Base-by-base conservation (phyloP, 768 basidiomycete genomes). In the Gautieria morchelliformis region DNA sequence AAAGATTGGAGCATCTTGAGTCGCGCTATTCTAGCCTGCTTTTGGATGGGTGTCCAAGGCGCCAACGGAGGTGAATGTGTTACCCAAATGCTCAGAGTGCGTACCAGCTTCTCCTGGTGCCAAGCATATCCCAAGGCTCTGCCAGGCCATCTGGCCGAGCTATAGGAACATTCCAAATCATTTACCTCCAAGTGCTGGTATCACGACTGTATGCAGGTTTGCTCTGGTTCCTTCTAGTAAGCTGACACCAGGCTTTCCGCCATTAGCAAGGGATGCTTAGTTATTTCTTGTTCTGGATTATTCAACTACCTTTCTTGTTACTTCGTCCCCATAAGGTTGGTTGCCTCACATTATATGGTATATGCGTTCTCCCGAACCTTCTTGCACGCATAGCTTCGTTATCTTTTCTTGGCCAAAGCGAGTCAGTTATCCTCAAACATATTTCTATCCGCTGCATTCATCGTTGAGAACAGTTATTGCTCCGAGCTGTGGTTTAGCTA, bases 31-130 rank as follows among this genome's bases (percentile, higher is more conserved):
- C 78, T 93, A 24, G 76, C 86, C 37, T 80, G 90, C 77, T 87
- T 91, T 68, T 93, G 90, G 87, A 87, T 87, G 58, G 82, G 82
- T 5, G 78, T 87, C 17, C 85, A 85, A 75, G 62, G 56, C 60
- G 65, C 61, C 59, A 77, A 73, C 10, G 82, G 85, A 6, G 84
- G 83, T n/a, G 83, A 89, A 68, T 85, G 82, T 59, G 75, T 89
- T 22, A 85, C 87, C 63, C 87, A 88, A 67, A 60, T 60, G 59
- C 33, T 60, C 32, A 49, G 49, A 22, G 42, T 44, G 42, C 8
- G 42, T 19, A 17, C 17, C 20, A 5, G 11, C 9, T 44, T n/a
- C 9, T 44, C 20, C 20, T 12, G 5, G 42, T n/a, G 9, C 3
- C 3, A 22, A 10, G 3, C n/a, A 6, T 44, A n/a, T 17, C 3